Evolutionary conservation across 768 basidiomycete species (phyloP).

Genomic region (Lentinula sp.): DNA sequence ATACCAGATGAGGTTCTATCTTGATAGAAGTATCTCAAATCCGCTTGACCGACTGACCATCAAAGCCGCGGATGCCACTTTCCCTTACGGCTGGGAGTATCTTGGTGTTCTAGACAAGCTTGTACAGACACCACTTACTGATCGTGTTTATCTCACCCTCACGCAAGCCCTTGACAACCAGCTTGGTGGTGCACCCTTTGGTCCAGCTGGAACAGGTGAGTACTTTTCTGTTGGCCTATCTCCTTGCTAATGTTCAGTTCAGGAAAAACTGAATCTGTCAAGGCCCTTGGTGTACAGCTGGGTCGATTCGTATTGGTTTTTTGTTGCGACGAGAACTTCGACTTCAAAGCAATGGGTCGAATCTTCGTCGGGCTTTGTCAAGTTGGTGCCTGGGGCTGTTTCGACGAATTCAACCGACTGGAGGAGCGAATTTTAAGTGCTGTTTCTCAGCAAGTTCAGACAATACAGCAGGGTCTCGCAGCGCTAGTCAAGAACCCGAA

Average conservation of each 20-base stretch:
- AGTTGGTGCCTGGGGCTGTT: constrained; percentile 98
- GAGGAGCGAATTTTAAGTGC: constrained; percentile 97
- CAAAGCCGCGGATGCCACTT: constrained; percentile 82
- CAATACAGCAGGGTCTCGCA: constrained; percentile 94
- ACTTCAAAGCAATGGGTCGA: constrained; percentile 99
- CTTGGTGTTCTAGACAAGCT: constrained; percentile 94
- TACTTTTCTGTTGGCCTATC: constrained; percentile 2
- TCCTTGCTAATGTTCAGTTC: constrained; percentile 7
- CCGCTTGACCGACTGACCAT: constrained; percentile 79
- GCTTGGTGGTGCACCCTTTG: constrained; percentile 95
- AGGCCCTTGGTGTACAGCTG: constrained; percentile 94
- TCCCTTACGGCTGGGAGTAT: constrained; percentile 99
- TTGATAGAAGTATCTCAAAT: constrained; percentile 63
- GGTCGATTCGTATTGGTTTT: constrained; percentile 99
- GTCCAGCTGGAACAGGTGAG: constrained; percentile 93
- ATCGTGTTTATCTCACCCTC: constrained; percentile 92
- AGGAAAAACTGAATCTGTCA: constrained; percentile 99
- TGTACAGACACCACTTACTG: constrained; percentile 96
- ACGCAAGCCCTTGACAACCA: constrained; percentile 95
- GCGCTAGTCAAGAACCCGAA: constrained; percentile 76
- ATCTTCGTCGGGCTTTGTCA: constrained; percentile 98
- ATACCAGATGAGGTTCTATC: constrained; percentile 98
- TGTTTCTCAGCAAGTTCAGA: constrained; percentile 98
- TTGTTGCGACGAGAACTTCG: constrained; percentile 99
- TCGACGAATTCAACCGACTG: constrained; percentile 96